A percentile compares a stretch with the other conserved stretches of the same genome.
Conservation (phyloP, 495 filamentous ascomycete genomes). For the Lentithecium fluviatile region DNA sequence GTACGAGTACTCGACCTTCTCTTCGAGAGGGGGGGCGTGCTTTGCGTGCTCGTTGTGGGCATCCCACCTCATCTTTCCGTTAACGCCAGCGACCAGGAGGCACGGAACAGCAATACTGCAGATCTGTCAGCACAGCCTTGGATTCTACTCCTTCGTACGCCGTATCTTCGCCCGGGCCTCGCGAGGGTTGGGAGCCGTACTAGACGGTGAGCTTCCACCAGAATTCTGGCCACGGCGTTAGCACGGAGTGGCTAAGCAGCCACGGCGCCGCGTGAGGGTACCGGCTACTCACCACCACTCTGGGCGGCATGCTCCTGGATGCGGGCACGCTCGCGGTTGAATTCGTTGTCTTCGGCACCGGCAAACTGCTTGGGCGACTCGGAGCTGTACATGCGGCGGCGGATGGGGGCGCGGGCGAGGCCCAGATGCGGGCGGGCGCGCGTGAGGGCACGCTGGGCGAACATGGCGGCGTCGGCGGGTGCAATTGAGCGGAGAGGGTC, state of each 20-base stretch:
- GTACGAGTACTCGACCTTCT: constrained; percentile 85
- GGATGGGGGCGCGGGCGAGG: constrained; percentile 57
- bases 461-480: constrained; percentile 52
- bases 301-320: constrained; percentile 81
- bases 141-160: no score
- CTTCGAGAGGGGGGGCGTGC: constrained; percentile 80
- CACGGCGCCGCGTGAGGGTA: no score
- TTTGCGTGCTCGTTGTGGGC: constrained; percentile 91
- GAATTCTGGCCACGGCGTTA: constrained; percentile 58
- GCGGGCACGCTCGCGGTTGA: constrained; percentile 78
- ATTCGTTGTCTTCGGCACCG: constrained; percentile 73
- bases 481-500: constrained; percentile 22
- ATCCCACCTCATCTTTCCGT: constrained; percentile 82
- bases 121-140: constrained; percentile 25
- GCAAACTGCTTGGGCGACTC: constrained; percentile 42
- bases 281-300: constrained; percentile 64
- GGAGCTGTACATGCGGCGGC: constrained; percentile 69
- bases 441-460: constrained; percentile 59
- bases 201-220: constrained; percentile 91
- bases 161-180: no score
- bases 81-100: constrained; percentile 66
- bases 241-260: background rate
- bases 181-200: constrained; percentile 57
- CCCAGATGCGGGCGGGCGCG: constrained; percentile 61
- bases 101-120: constrained; percentile 64